These are phyloP conservation scores for Verticillium dahliae DNA, from an alignment of 2,329 filamentous ascomycete genomes.

Conservation along the genomic window DNA sequence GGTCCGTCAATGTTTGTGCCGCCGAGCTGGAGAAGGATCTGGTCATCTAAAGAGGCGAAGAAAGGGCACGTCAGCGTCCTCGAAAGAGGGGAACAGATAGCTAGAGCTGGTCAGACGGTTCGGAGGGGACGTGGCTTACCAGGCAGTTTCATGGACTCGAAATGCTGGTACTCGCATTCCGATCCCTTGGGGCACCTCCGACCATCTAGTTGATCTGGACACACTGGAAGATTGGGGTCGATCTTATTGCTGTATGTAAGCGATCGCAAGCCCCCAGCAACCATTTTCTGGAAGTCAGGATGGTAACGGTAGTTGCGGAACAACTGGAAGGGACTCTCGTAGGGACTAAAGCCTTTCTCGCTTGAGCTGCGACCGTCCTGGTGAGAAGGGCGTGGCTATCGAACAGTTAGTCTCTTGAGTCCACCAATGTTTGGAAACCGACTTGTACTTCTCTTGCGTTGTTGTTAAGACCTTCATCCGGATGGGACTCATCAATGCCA, in stretches of 20 bases:
- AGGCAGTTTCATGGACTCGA: constrained; percentile 62
- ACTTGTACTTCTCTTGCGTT: constrained; percentile 36
- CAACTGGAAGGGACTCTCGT: constrained; percentile 73
- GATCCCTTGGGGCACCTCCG: constrained; percentile 64
- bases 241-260: constrained; percentile 92
- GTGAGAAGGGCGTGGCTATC: background rate
- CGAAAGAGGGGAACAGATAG: background rate
- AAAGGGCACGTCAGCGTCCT: background rate
- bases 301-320: constrained; percentile 92
- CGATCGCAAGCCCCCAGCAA: constrained; percentile 75
- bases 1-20: constrained; percentile 56
- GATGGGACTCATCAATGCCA: constrained; percentile 11
- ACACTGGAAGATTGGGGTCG: constrained; percentile 66
- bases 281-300: constrained; percentile 61
- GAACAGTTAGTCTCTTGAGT: background rate
- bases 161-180: constrained; percentile 74
- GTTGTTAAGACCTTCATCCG: constrained; percentile 17
- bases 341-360: constrained; percentile 40
- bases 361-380: background rate
- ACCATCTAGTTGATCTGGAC: constrained; percentile 66
- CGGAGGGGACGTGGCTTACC: constrained; percentile 54
- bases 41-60: constrained; percentile 51
- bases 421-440: constrained; percentile 11
- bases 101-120: constrained; percentile 2
- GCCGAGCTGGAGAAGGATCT: constrained; percentile 66